Percentiles rank a stretch among this genome's conserved stretches.
Evolutionary conservation across 1,284 basidiomycete genomes (phyloP).

Genomic region (Ceratobasidium sp.): DNA sequence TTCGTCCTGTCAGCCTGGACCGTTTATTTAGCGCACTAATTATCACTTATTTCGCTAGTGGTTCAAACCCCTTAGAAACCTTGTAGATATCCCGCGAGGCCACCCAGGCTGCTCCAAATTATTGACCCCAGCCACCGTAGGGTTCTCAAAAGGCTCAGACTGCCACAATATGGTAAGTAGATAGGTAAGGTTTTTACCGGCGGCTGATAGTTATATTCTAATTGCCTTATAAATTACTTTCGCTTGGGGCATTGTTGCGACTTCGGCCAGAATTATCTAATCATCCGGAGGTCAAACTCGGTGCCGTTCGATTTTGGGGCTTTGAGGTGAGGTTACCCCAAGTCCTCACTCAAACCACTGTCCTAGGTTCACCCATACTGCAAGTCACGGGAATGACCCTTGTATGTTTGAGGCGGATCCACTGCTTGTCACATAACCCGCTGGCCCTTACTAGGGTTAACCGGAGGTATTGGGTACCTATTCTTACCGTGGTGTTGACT

Average conservation of each 20-base stretch:
- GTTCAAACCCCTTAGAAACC: conserved; percentile 42
- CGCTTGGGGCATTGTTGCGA: conserved; percentile 45
- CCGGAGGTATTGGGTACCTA: conserved; percentile 47
- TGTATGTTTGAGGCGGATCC: conserved; percentile 43
- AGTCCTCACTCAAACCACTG: no score
- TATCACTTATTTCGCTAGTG: background rate
- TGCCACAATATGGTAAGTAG: conserved; percentile 43
- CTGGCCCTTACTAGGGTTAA: background rate
- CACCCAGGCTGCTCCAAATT: no score
- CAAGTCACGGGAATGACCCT: conserved; percentile 43
- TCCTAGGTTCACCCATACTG: background rate
- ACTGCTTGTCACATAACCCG: background rate
- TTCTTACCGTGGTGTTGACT: conserved; percentile 44
- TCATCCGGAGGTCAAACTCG: conserved; percentile 37
- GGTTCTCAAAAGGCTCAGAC: conserved; percentile 44
- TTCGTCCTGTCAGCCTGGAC: background rate
- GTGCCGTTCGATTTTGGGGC: conserved; percentile 42
- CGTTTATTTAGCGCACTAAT: background rate
- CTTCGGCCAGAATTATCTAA: conserved; percentile 42
- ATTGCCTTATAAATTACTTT: conserved; percentile 39
- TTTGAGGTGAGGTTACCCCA: conserved; percentile 47
- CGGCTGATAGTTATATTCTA: background rate
- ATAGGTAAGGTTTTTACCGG: background rate
- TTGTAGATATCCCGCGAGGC: no score
- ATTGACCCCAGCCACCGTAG: background rate